Base-by-base conservation (phyloP, 805 yeast species). In the Candida sithepensis region DNA sequence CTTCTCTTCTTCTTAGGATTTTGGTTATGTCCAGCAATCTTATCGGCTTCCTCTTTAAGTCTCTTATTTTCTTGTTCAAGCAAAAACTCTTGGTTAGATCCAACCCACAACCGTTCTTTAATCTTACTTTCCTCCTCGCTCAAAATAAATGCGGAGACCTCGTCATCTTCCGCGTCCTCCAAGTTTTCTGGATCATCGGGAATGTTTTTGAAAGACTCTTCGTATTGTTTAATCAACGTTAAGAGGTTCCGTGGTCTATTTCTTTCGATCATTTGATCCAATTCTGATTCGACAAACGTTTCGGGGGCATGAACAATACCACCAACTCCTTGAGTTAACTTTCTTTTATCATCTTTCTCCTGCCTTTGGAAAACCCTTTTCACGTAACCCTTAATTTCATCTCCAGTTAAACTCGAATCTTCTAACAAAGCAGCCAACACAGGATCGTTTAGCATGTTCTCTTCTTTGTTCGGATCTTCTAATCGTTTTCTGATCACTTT, bases 61-160 rank as follows among this genome's bases (percentile, higher is more conserved):
- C 91, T 72, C 60, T 88, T 90, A 56, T 81, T 79, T 58, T 92
- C 97, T 66, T 89, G 96, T 42, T 85, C 94, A 8, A 88, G 63
- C 46, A 94, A 68, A 61, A 80, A 94, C 24, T 91, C 98, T 50
- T 86, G 87, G 65, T 95, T 91, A 36, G 88, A 73, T 2, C 94
- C 91, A 45, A 86, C 82, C 98, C 99, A 94, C 3, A 91, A 79
- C 50, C 85, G 75, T 55, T 89, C 91, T 64, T 92, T 94, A 53
- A 84, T 63, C 47, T 70, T 74, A 10, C 83, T 75, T 52, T 91
- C 97, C 43, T 84, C 89, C 45, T 77, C 82, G 2, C 78, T 74
- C 42, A 94, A 71, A 39, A 88, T 60, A 30, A 82, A 73, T 0
- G 70, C 68, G 4, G 79, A 81, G 12, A 88, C 72, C 55, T 89